Evolutionary conservation across 2,329 filamentous ascomycete genomes (phyloP), one percentile per base, ranked within the genome.

Genomic region (Fusarium papillatum): DNA sequence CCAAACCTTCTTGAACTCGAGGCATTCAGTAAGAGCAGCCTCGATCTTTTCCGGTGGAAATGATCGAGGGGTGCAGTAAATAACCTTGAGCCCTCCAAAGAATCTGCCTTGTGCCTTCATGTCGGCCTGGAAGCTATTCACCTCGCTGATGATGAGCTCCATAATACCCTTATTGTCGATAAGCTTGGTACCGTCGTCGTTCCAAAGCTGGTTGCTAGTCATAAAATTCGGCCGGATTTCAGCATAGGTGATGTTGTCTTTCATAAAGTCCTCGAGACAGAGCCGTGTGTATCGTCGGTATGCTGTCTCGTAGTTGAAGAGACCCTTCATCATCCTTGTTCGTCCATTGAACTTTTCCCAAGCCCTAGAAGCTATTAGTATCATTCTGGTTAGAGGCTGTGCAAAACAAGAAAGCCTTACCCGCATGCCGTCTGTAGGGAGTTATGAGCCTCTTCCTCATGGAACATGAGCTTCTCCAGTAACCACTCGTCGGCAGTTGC

Each of bases 141-240:
- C 87, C 62, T 89, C 90, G 2, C 89, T 82, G 14, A 89, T 85
- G 66, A 93, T 91, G 17, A 93, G 88, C 4, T 85, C 66, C 89
- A 94, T 90, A 65, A 93, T 93, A 2, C 84, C 89, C 41, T 80
- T 78, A 72, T 93, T 93, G 66, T 88, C 84, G 62, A 93, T 86
- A 43, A 86, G 82, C 0, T 78, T 75, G 2, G 80, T 84, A 5
- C 92, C 92, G 70, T 93, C 88, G 76, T 93, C 87, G 26, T 80
- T 86, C 70, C 88, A 92, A 10, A 94, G 88, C 50, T 88, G 88
- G 77, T 94, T 94, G 65, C 84, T 85, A 60, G 86, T 87, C 87
- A 94, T 90, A 53, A 94, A 91, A 83, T 94, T 94, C 4, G 92
- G 92, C 34, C 93, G 88, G 48, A 94, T 90, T 82, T 95, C 93